These are phyloP conservation scores for Saccharomycopsis oosterbeekiorum DNA, from an alignment of 805 yeast species.

Conservation along the genomic window DNA sequence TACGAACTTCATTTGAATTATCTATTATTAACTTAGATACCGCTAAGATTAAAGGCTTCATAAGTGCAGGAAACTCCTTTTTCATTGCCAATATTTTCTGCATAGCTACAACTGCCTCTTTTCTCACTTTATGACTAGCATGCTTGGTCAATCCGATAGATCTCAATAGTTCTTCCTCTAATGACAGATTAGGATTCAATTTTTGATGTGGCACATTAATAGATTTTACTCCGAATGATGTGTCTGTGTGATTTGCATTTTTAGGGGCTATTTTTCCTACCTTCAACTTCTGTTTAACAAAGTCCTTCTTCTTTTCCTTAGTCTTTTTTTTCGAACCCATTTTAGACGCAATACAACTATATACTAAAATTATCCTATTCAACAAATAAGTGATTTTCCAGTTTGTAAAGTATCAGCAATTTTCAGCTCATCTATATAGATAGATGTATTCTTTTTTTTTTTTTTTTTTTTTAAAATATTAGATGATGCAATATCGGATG, in stretches of 20 bases:
- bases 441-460: no score
- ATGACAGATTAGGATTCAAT: constrained; percentile 5
- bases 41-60: constrained; percentile 7
- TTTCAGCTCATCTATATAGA: no score
- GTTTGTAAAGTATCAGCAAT: no score
- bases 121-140: constrained; percentile 14
- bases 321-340: constrained; percentile 49
- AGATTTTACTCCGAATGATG: constrained; percentile 64
- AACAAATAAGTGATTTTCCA: not conserved
- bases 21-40: constrained; percentile 16
- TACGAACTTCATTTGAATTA: constrained; percentile 7
- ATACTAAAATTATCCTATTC: not conserved
- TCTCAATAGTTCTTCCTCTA: constrained; percentile 8
- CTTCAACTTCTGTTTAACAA: constrained; percentile 65
- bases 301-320: constrained; percentile 62
- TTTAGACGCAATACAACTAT: not conserved
- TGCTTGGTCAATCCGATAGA: constrained; percentile 17
- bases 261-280: constrained; percentile 78
- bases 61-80: constrained; percentile 13
- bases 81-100: constrained; percentile 4
- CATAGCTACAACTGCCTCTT: constrained; percentile 15
- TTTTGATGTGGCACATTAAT: constrained; percentile 16
- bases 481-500: not conserved
- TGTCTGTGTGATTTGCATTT: constrained; percentile 72
- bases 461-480: not conserved